These are phyloP conservation scores for Boletus reticuloceps DNA, from an alignment of 768 basidiomycete species.

Conservation along the genomic window DNA sequence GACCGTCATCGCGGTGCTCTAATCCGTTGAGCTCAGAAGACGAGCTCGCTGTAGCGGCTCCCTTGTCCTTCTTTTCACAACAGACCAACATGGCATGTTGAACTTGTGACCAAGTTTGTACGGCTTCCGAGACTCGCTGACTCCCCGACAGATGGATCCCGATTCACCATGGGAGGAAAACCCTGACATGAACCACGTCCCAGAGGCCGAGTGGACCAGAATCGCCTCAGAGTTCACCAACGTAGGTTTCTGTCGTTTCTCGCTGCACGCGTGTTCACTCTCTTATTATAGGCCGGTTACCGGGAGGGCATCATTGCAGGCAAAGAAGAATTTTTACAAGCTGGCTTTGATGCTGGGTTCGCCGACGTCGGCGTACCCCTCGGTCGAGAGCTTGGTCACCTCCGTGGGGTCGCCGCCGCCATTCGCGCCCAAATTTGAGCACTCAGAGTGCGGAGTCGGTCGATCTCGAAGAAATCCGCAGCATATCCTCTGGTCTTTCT, in stretches of 20 bases:
- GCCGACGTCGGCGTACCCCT: conserved; percentile 66
- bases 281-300: conserved; percentile 70
- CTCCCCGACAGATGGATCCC: conserved; percentile 12
- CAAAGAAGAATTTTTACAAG: conserved; percentile 82
- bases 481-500: conserved; percentile 55
- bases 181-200: conserved; percentile 29
- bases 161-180: conserved; percentile 65
- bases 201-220: conserved; percentile 64
- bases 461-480: conserved; percentile 43
- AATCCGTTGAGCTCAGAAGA: not conserved
- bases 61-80: too few relatives aligned
- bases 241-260: conserved; percentile 36
- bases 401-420: conserved; percentile 71
- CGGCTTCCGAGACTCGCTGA: too few relatives aligned
- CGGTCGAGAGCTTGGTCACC: conserved; percentile 71
- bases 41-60: not conserved
- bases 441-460: conserved; percentile 19
- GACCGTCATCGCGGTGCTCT: not conserved
- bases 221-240: conserved; percentile 71
- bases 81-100: too few relatives aligned
- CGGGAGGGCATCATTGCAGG: conserved; percentile 95
- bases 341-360: conserved; percentile 89
- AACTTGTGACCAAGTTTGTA: too few relatives aligned
- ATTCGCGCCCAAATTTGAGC: conserved; percentile 52
- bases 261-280: not conserved